Conservation (phyloP, 805 yeast species). For the Danielozyma ontarioensis region DNA sequence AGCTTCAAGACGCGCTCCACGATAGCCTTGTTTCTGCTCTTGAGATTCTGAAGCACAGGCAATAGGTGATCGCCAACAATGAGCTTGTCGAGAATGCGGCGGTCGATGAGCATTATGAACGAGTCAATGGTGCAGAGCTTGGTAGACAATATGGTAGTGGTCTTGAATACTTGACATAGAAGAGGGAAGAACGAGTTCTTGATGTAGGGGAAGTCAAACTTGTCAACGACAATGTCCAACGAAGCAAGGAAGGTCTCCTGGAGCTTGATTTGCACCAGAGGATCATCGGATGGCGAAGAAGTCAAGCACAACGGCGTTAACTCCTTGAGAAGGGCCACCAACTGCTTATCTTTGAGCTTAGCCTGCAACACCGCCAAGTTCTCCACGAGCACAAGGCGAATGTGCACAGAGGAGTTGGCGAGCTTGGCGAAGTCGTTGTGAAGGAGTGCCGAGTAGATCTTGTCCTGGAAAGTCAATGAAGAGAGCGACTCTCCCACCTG, state of each 20-base stretch:
- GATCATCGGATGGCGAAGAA: constrained; percentile 19
- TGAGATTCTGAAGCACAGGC: constrained; percentile 72
- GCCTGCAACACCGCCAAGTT: constrained; percentile 43
- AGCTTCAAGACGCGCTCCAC: constrained; percentile 47
- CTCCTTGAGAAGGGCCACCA: constrained; percentile 43
- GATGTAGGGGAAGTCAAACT: constrained; percentile 62
- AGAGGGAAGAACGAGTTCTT: constrained; percentile 75
- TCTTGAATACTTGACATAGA: constrained; percentile 66
- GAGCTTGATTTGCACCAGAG: constrained; percentile 27
- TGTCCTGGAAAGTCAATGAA: constrained; percentile 71
- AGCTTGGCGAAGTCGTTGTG: constrained; percentile 19
- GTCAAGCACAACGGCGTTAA: constrained; percentile 32
- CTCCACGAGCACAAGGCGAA: constrained; percentile 31
- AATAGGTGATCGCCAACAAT: constrained; percentile 71
- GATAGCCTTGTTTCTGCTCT: constrained; percentile 68
- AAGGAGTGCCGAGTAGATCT: constrained; percentile 46
- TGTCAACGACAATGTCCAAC: constrained; percentile 35
- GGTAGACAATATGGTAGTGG: constrained; percentile 78
- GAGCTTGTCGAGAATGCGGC: constrained; percentile 62
- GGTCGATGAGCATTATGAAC: constrained; percentile 51
- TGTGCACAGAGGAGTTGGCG: constrained; percentile 26
- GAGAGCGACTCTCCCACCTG: constrained; percentile 64
- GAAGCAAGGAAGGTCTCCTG: constrained; percentile 52
- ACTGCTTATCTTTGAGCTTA: constrained; percentile 49
- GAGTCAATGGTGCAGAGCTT: constrained; percentile 64